Conservation (phyloP, 2,329 filamentous ascomycete genomes). For the Aschersonia sp. region DNA sequence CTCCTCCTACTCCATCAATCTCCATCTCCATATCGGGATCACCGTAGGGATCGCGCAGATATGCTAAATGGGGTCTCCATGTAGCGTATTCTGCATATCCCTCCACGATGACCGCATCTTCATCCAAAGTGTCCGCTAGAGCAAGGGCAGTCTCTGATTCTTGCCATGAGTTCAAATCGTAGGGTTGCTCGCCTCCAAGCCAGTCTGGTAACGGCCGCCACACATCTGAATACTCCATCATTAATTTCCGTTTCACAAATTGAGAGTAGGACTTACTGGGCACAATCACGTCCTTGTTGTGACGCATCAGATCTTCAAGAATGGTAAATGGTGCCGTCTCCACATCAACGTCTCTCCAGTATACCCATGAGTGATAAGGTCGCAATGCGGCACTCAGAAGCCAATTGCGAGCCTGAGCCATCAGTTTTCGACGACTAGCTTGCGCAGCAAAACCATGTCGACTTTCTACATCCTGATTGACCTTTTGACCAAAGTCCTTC, state of each 20-base stretch:
- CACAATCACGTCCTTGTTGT: constrained; percentile 97
- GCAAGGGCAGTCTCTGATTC: constrained; percentile 94
- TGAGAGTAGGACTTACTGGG: constrained; percentile 55
- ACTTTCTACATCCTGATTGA: constrained; percentile 95
- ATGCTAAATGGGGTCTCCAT: constrained; percentile 93
- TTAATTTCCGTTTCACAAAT: constrained; percentile 6
- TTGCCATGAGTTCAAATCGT: constrained; percentile 98
- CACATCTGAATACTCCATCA: constrained; percentile 48
- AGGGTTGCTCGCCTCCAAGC: constrained; percentile 96
- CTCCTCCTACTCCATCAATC: constrained; percentile 92
- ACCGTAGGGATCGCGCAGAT: constrained; percentile 89
- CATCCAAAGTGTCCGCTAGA: constrained; percentile 85
- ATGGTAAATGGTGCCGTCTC: constrained; percentile 96
- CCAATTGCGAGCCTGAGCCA: constrained; percentile 98
- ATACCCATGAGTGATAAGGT: constrained; percentile 97
- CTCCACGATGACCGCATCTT: constrained; percentile 97
- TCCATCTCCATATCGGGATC: constrained; percentile 99
- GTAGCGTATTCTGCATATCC: constrained; percentile 98
- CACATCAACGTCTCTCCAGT: constrained; percentile 97
- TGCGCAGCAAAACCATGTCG: constrained; percentile 95
- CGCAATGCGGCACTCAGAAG: constrained; percentile 82
- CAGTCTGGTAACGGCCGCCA: constrained; percentile 98
- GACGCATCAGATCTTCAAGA: constrained; percentile 92
- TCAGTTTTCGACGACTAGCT: constrained; percentile 82
- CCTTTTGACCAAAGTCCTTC: constrained; percentile 97